These are phyloP conservation scores for Posidonia australis DNA, from an alignment of 106 monocot genomes.

Conservation along the genomic window DNA sequence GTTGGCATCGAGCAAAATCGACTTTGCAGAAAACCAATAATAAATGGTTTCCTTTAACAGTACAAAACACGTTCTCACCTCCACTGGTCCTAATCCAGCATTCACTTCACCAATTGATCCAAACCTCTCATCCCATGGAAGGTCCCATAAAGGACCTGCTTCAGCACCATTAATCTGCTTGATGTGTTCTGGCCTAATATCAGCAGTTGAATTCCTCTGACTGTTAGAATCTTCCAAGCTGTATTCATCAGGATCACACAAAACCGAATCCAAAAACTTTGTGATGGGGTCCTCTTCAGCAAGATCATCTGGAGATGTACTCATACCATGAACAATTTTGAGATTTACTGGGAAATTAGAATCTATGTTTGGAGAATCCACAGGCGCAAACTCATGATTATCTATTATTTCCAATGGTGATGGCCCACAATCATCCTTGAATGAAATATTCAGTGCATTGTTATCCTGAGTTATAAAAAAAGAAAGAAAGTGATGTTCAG, in stretches of 20 bases:
- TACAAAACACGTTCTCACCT: background rate
- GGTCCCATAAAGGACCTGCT: background rate
- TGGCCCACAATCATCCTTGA: slow-evolving; percentile 4
- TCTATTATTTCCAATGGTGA: slow-evolving; percentile 2
- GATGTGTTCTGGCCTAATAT: background rate
- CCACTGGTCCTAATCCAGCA: background rate
- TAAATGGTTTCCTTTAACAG: no score
- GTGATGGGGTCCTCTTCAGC: slow-evolving; percentile 8
- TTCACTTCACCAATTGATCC: background rate
- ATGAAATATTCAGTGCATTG: background rate
- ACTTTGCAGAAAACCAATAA: background rate
- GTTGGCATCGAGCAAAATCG: background rate
- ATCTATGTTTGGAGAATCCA: slow-evolving; percentile 1
- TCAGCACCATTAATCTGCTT: background rate
- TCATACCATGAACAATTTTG: background rate
- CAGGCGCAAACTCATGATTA: slow-evolving; percentile 3
- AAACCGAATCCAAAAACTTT: slow-evolving; percentile 18
- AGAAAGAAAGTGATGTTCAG: background rate
- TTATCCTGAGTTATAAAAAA: slow-evolving; percentile 9
- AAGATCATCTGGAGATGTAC: background rate
- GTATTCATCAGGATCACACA: slow-evolving; percentile 20
- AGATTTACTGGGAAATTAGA: background rate
- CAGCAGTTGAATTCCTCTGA: slow-evolving; percentile 1
- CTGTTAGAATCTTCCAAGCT: slow-evolving; percentile 2
- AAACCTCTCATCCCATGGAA: background rate